These are phyloP conservation scores for Cercospora brassicicola DNA, from an alignment of 2,329 filamentous ascomycete genomes.

Conservation along the genomic window DNA sequence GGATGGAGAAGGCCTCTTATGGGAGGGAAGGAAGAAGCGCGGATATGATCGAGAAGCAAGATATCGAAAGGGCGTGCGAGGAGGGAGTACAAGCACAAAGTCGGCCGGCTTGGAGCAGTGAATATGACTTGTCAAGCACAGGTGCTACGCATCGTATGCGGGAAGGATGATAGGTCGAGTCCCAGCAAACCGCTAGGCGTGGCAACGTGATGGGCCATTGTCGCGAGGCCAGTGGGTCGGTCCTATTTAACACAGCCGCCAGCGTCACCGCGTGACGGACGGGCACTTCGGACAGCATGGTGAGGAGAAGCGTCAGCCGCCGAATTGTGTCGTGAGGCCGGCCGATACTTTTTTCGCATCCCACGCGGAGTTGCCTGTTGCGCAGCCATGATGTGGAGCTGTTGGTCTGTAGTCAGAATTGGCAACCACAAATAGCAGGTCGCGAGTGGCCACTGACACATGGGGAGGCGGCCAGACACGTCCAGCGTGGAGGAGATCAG, in stretches of 20 bases:
- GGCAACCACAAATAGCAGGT: neutral
- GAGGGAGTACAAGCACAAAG: conserved; percentile 7
- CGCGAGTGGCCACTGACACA: neutral
- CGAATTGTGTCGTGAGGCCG: neutral
- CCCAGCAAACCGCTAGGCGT: conserved; percentile 6
- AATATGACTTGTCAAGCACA: conserved; percentile 14
- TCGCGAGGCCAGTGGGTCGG: conserved; percentile 21
- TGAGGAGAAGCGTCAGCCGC: conserved; percentile 1
- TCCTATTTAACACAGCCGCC: conserved; percentile 9
- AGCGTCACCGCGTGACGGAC: conserved; percentile 2
- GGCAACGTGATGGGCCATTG: neutral
- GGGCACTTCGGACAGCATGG: neutral
- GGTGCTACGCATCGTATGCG: conserved; percentile 22
- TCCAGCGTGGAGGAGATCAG: conserved; percentile 1
- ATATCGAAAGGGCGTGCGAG: neutral
- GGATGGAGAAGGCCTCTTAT: conserved; percentile 1
- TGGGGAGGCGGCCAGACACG: neutral
- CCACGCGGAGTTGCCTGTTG: neutral
- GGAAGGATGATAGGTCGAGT: conserved; percentile 16
- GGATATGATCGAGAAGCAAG: conserved; percentile 19
- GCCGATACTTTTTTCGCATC: neutral
- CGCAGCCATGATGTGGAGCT: neutral
- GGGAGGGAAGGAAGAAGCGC: neutral
- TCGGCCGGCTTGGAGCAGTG: conserved; percentile 15
- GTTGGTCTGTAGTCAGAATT: neutral